Base-by-base conservation (phyloP, 176 grass and related monocot species). In the Carex kokanica region DNA sequence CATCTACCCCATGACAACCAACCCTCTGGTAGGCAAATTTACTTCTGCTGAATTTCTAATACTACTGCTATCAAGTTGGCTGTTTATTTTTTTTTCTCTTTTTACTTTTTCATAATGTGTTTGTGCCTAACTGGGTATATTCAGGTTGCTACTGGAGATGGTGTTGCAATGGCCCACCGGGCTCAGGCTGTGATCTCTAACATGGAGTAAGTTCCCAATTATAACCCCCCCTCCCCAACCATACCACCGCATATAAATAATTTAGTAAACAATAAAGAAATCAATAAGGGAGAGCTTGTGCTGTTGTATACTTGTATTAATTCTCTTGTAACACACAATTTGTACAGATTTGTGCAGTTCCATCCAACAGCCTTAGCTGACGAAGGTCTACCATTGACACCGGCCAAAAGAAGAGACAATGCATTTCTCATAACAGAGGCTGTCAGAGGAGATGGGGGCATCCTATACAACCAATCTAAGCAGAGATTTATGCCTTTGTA, bases 141-240 rank as follows among this genome's bases (percentile, higher is more conserved):
- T 41, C 84, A 95, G 95, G 95, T 98, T 73, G 92, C 95, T 83
- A 95, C 95, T 57, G 95, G 92, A 90, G 92, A 98, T 90, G 95
- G 95, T 84, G 92, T 98, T 36, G 95, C 95, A 72, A 98, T 98
- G 91, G 88, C 84, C 41, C 95, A 95, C 79, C 92, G 95, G 55
- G 95, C 95, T 66, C 92, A 93, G 57, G 92, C 92, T 88, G 95
- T 98, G 72, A 95, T 98, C 74, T 98, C 95, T 54, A 98, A 95
- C 84, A 98, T 98, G 95, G 95, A 98, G 95, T 98, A 80, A 95
- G 95, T 97, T 77, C 9, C 4, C 72, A 14, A 66, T 24, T 32
- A 51, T 85, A 23, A 64, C 27, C 62, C 55, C 20, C 41, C 36
- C 70, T 60, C 62, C 67, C 62, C 32, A 49, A 49, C 45, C 27